Base-by-base conservation (phyloP, 768 basidiomycete species). In the Pleurotus giganteus region DNA sequence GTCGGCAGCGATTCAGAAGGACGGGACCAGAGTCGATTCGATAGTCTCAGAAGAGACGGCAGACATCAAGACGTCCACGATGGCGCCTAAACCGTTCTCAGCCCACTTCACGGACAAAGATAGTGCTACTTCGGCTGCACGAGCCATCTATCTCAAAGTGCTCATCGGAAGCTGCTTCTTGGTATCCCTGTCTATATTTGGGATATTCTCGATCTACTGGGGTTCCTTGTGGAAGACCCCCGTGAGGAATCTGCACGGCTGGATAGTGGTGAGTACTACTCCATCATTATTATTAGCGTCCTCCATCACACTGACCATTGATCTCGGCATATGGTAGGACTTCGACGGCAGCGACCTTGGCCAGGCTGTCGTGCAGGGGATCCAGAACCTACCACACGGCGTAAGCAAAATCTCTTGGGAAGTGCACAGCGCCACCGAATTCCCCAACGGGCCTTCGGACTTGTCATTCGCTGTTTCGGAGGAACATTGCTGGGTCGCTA, bases 291-390 rank as follows among this genome's bases (percentile, higher is more conserved):
- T 47, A 31, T 24, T 7, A 21, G 1, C 2, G n/a, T 21, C 44
- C 17, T 24, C 39, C 19, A 3, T 7, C 26, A 15, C 17, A 44
- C 28, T 39, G 3, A 9, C 5, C 31, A 9, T 52, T 58, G 27
- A 61, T 49, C 27, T 4, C 36, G 15, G 27, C 19, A 12, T 17
- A 3, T 47, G 17, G 32, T 31, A 86, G 83, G 84, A 87, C 60
- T 85, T 85, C 57, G 85, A 87, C 37, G 83, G 80, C 4, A 77
- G 72, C 1, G 43, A 71, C 13, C 70, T 87, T 5, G 85, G 85
- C 5, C 69, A 74, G 44, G 65, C 65, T 1, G 75, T 86, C 15
- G 69, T 69, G 0, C 60, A 71, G 58, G 71, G 71, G 1, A 63
- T 83, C 45, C 66, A 67, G 15, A 62, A 45, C 26, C 53, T 69